Evolutionary conservation across 805 yeast species (phyloP).

Genomic region (Wickerhamomyces sydowiorum): DNA sequence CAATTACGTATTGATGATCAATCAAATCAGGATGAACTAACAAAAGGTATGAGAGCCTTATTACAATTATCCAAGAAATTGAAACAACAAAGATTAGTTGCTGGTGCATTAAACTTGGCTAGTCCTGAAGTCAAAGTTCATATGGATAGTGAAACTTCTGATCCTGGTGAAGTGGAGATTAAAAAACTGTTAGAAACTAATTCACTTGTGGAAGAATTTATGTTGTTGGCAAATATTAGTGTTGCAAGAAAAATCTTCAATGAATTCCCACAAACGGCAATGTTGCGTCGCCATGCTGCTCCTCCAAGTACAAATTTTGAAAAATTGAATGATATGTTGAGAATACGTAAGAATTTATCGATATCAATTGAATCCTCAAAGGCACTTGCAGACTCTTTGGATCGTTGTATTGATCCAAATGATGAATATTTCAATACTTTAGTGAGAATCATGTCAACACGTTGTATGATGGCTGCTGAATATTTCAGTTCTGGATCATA

Average conservation of each 20-base stretch:
- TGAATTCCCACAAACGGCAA: constrained; percentile 95
- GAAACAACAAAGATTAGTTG: constrained; percentile 80
- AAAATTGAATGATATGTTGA: constrained; percentile 78
- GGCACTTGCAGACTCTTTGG: constrained; percentile 90
- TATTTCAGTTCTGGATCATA: constrained; percentile 89
- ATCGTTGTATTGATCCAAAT: constrained; percentile 72
- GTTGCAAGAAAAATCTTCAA: constrained; percentile 92
- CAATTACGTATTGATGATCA: constrained; percentile 85
- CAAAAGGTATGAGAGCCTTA: constrained; percentile 83
- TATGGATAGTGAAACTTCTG: constrained; percentile 95
- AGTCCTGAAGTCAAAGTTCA: constrained; percentile 98
- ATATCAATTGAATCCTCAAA: constrained; percentile 81
- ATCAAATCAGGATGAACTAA: constrained; percentile 72
- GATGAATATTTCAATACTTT: constrained; percentile 93
- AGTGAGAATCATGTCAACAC: constrained; percentile 92
- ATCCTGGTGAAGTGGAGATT: constrained; percentile 92
- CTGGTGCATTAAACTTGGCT: constrained; percentile 95
- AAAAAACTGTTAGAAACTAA: constrained; percentile 86
- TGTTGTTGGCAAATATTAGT: constrained; percentile 94
- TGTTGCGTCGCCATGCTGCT: constrained; percentile 96
- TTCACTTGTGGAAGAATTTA: constrained; percentile 95
- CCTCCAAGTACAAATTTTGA: constrained; percentile 96
- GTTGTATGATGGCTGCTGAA: constrained; percentile 99
- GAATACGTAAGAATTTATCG: constrained; percentile 69
- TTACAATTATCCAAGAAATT: constrained; percentile 74